Evolutionary conservation across 176 grass and related monocot genomes (phyloP), one percentile per base, ranked within the genome.

Genomic region (Raddia distichophylla): DNA sequence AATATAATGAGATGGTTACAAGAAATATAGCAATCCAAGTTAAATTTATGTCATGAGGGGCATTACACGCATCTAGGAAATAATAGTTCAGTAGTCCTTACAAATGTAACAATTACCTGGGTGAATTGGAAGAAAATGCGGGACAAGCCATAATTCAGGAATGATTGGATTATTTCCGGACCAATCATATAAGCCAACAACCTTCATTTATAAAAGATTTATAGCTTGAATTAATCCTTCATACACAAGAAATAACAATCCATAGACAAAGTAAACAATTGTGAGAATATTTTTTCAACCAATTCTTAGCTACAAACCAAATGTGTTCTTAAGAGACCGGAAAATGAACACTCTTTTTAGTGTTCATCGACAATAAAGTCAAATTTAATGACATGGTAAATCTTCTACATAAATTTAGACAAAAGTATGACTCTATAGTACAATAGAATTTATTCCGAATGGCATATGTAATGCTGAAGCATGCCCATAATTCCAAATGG

Each of bases 101-200:
- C 17, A 78, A 52, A 63, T 34, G 5, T 32, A 45, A 66, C 2
- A 60, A 10, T 18, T 80, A 93, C 87, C 91, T 67, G 87, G 91
- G 74, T 90, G 87, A 66, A 93, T 64, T 7, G 87, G 91, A 48
- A 93, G 91, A 63, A 85, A 78, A 37, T 87, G 34, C 2, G 91
- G 91, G 8, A 87, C 70, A 18, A 93, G 54, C 87, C 87, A 93
- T 68, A 84, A 47, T 56, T 93, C 87, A 8, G 91, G 91, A 59
- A 79, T 71, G 10, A 90, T 65, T 1, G 84, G 2, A 81, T 93
- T 87, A 50, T 81, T 93, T 52, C 91, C 91, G 20, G 81, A 85
- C 84, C 91, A 93, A 46, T 90, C 81, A 54, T 84, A 93, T 17
- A 74, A 71, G 58, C 87, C 87, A 2, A 90, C 18, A 9, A 93